Evolutionary conservation across 163 green algal genomes (phyloP).

Genomic region (Smithsoniella earleae): DNA sequence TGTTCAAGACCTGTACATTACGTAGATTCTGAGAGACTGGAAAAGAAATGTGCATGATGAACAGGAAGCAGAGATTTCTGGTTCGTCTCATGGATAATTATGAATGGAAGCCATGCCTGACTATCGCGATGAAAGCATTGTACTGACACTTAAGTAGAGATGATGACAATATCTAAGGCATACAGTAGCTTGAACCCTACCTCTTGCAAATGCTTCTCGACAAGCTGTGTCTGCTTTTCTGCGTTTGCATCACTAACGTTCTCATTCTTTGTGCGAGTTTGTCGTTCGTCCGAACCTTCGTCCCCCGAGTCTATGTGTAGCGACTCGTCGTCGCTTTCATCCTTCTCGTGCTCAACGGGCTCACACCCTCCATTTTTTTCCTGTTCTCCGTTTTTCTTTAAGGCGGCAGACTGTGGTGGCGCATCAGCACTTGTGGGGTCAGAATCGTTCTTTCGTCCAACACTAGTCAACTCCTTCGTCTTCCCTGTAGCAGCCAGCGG

Average conservation of each 20-base stretch:
- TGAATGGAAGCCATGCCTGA: not conserved
- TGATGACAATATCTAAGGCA: not conserved
- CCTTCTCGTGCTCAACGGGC: conserved; percentile 32
- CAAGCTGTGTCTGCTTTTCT: conserved; percentile 1
- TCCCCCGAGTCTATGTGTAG: conserved; percentile 35
- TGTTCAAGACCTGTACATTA: not conserved
- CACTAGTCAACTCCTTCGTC: conserved; percentile 36
- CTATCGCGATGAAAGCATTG: not conserved
- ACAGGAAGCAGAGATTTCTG: no score
- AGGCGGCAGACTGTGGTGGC: not conserved
- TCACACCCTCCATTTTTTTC: conserved; percentile 32
- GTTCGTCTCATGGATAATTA: no score
- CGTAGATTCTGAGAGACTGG: not conserved
- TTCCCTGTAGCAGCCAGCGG: conserved; percentile 33
- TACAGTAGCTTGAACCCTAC: not conserved
- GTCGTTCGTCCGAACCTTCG: not conserved
- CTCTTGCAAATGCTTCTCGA: not conserved
- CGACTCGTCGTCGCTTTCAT: conserved; percentile 34
- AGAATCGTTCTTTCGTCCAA: conserved; percentile 33
- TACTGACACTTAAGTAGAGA: not conserved
- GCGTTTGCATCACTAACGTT: not conserved
- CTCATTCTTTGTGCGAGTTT: not conserved
- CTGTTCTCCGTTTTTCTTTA: conserved; percentile 33
- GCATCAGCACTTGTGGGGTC: not conserved
- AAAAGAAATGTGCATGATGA: not conserved